Base-by-base conservation (phyloP, 306 rosid genomes). In the Ormosia emarginata region DNA sequence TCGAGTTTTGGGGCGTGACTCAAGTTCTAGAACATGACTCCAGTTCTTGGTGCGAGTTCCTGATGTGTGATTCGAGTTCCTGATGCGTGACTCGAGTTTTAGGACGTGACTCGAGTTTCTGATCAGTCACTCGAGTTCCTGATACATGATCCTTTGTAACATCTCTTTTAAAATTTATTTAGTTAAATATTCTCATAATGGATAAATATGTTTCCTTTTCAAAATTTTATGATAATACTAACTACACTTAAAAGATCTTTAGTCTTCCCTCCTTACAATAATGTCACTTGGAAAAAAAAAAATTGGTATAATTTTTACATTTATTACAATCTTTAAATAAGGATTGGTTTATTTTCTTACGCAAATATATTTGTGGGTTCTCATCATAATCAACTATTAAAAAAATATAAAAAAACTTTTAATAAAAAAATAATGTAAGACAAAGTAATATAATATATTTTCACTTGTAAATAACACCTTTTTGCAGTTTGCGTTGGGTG, bases 401-500 rank as follows among this genome's bases (percentile, higher is more conserved):
- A 10, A 37, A 4, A 1, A 6, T 4, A 37, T 6, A 6, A 4
- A 4, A 37, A 37, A 37, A 37, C 41, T 37, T 6, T 37, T 37
- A 37, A 40, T 13, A 17, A 7, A 55, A 55, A 53, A 9, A 36
- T 14, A 15, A 37, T 56, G 6, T 1, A 1, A 17, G 1, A 18
- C 40, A 1, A 39, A 33, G 4, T 40, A 15, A 13, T 4, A 40
- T 17, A 37, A 56, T 7, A 36, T 36, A 77, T 47, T 63, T 63
- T 64, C 53, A 63, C 24, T 13, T 14, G 33, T 52, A 18, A 39
- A 65, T 37, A 66, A 17, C 39, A 73, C 32, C 4, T 57, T 40
- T 40, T 41, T 71, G 83, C 68, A 34, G 78, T 79, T 84, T 52
- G 82, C 83, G 62, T 82, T 32, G 50, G 53, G 53, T 46, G 30